Evolutionary conservation across 805 yeast species (phyloP), one percentile per base, ranked within the genome.

Genomic region (Peterozyma xylosa): DNA sequence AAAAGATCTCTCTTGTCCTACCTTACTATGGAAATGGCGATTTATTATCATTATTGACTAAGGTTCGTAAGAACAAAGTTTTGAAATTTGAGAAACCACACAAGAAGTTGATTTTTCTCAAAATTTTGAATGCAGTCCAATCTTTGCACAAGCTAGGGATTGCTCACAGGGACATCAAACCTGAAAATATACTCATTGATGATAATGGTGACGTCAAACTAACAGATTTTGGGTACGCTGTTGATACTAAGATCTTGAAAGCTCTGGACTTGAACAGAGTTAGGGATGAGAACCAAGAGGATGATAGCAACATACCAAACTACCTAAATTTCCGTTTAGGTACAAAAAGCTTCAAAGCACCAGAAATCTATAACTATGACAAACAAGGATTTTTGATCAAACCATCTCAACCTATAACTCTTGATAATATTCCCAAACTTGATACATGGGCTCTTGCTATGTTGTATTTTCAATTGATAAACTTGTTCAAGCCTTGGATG

Each of bases 381-480:
- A 39, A 42, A 11, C 17, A 3, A 13, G 37, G 15, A 7, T 11
- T 16, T 5, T 7, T 51, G 15, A 29, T 40, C 15, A 39, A 30
- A 3, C 33, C 37, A 7, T 27, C 6, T 3, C 9, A 15, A 38
- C 45, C 41, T 3, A 42, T 38, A 3, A 2, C 11, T 11, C 27
- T 33, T 2, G 41, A 30, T 10, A 48, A 63, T 40, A 66, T 67
- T 44, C 66, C 64, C 42, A 55, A 66, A 3, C 51, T 66, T 16
- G 82, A 76, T 56, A 60, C 66, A 40, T 76, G 82, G 82, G 62
- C 78, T 2, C 51, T 76, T 36, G 80, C 77, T 0, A 63, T 76
- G 9, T 50, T 72, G 6, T 76, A 74, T 50, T 69, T 73, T 49
- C 69, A 71, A 39, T 52, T 76, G 17, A 62, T 50, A 36, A 56